phyloP scores from a whole-genome alignment of 495 filamentous ascomycete genomes.

The Hyaloscypha finlandica region DNA sequence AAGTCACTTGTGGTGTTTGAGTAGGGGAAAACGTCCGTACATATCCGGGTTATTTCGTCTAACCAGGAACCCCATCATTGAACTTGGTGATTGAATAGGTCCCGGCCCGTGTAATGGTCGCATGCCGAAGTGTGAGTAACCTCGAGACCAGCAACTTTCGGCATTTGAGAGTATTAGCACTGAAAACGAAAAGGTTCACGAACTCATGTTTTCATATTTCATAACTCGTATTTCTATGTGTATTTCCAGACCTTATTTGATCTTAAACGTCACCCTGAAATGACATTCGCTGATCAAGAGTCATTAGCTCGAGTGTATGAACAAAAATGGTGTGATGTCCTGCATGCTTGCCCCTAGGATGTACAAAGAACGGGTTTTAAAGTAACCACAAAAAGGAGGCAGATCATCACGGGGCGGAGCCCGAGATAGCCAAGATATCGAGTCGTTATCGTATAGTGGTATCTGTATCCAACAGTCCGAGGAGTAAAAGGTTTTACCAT shows the following conservation, averaged over 20 bases:
- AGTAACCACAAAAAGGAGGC: slow-evolving; percentile 6
- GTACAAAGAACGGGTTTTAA: slow-evolving; percentile 19
- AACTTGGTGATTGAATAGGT: too few species aligned
- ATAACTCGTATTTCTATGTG: not conserved
- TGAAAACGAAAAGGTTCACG: too few species aligned
- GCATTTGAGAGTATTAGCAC: too few species aligned
- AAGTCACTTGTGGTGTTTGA: too few species aligned
- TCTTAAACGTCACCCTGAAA: not conserved
- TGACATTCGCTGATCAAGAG: not conserved
- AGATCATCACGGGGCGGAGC: not conserved
- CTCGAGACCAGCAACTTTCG: too few species aligned
- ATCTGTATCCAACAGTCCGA: too few species aligned
- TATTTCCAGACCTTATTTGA: not conserved
- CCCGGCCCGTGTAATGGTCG: too few species aligned
- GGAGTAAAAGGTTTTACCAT: slow-evolving; percentile 50
- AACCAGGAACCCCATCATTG: too few species aligned
- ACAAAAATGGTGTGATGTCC: not conserved
- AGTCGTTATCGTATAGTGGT: not conserved
- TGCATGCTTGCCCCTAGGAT: slow-evolving; percentile 4
- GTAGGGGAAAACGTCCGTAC: too few species aligned
- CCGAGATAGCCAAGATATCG: not conserved
- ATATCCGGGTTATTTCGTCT: too few species aligned
- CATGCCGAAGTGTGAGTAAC: too few species aligned
- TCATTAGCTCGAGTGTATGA: not conserved
- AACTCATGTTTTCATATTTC: not conserved